Conservation (phyloP, 2,329 filamentous ascomycete species). For the Hypoxylon sp. region DNA sequence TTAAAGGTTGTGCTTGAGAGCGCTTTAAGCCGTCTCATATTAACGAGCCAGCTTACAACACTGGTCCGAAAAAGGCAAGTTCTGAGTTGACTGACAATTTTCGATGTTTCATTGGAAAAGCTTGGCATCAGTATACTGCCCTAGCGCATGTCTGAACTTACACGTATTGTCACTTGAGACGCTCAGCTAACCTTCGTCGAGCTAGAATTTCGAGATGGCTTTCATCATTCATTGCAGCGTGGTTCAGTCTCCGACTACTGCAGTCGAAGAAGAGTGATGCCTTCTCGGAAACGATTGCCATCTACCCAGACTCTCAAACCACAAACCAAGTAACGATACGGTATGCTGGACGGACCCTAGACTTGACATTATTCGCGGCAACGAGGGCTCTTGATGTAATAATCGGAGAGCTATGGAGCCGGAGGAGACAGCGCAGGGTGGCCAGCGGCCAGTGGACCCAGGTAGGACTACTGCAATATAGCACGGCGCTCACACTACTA, state of each 20-base stretch:
- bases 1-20: conserved; percentile 49
- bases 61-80: conserved; percentile 55
- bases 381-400: conserved; percentile 81
- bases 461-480: conserved; percentile 53
- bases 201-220: conserved; percentile 69
- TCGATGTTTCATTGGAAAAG: conserved; percentile 38
- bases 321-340: conserved; percentile 43
- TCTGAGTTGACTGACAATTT: conserved; percentile 23
- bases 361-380: conserved; percentile 84
- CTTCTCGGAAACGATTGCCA: conserved; percentile 59
- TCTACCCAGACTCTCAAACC: conserved; percentile 49
- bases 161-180: conserved; percentile 21
- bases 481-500: conserved; percentile 9
- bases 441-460: conserved; percentile 62
- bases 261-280: conserved; percentile 67
- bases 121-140: conserved; percentile 40
- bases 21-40: conserved; percentile 45
- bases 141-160: conserved; percentile 27
- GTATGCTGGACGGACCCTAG: conserved; percentile 80
- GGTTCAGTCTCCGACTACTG: conserved; percentile 69
- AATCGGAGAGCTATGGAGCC: conserved; percentile 75
- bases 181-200: conserved; percentile 40
- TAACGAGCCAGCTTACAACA: conserved; percentile 44
- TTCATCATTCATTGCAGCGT: conserved; percentile 71
- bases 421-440: conserved; percentile 61